Evolutionary conservation across 345 rosid genomes (phyloP).

Genomic region (Lepidium aucheri): DNA sequence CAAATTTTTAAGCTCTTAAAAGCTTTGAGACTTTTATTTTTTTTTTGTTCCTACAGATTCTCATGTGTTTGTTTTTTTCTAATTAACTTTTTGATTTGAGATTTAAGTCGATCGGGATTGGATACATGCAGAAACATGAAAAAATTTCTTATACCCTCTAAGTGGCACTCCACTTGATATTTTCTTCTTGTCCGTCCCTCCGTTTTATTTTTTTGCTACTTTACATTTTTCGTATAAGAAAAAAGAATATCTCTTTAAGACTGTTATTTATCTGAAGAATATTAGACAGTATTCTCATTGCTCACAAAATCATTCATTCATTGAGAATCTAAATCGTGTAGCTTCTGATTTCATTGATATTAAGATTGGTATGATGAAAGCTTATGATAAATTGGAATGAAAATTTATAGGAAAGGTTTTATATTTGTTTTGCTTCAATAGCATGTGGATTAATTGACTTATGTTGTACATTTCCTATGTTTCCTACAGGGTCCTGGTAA

Average conservation of each 20-base stretch:
- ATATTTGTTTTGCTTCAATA: no score
- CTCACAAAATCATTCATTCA: no score
- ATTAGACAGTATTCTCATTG: no score
- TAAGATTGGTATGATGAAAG: no score
- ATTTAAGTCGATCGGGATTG: constrained; percentile 21
- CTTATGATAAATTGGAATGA: no score
- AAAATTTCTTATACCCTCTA: constrained; percentile 24
- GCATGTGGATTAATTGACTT: no score
- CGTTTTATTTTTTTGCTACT: not conserved
- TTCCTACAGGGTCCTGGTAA: no score
- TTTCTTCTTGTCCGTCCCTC: constrained; percentile 25
- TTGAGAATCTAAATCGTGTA: no score
- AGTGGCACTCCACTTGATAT: constrained; percentile 30
- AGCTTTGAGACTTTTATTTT: constrained; percentile 9
- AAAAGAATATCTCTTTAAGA: not conserved
- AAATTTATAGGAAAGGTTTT: no score
- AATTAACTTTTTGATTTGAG: not conserved
- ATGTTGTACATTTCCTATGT: no score
- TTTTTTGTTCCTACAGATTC: constrained; percentile 9
- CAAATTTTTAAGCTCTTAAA: constrained; percentile 13
- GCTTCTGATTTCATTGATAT: no score
- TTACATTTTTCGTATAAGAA: not conserved
- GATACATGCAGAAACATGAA: constrained; percentile 26
- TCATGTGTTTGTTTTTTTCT: not conserved
- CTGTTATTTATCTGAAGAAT: not conserved